These are phyloP conservation scores for Jaapia argillacea DNA, from an alignment of 768 basidiomycete species.

Conservation along the genomic window DNA sequence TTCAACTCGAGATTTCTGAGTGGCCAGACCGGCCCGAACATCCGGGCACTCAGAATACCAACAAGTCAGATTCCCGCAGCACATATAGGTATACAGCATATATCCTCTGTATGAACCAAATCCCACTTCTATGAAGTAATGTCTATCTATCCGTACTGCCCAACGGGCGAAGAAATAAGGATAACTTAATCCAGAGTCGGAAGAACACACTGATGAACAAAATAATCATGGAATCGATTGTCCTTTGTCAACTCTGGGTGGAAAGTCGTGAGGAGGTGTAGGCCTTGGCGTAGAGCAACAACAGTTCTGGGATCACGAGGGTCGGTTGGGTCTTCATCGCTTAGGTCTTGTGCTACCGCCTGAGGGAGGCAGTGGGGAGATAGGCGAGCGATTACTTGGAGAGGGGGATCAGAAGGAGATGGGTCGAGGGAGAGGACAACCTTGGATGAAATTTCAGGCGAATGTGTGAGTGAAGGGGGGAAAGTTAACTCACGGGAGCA, in stretches of 20 bases:
- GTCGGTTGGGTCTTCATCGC: conserved; percentile 33
- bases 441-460: neutral
- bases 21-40: too few relatives aligned
- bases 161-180: neutral
- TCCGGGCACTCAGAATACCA: too few relatives aligned
- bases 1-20: too few relatives aligned
- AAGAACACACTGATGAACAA: conserved; percentile 66
- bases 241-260: conserved; percentile 92
- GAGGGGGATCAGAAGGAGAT: conserved; percentile 38
- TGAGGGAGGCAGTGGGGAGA: conserved; percentile 40
- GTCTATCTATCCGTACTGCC: neutral
- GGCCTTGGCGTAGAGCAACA: conserved; percentile 81
- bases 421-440: conserved; percentile 49
- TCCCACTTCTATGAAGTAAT: too few relatives aligned
- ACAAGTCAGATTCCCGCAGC: too few relatives aligned
- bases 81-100: neutral
- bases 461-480: neutral
- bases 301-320: conserved; percentile 51
- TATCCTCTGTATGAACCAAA: too few relatives aligned
- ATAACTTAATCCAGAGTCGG: conserved; percentile 8
- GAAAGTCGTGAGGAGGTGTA: conserved; percentile 80
- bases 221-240: conserved; percentile 85
- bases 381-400: conserved; percentile 64
- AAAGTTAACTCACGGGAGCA: conserved; percentile 55
- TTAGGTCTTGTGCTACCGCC: conserved; percentile 24